Base-by-base conservation (phyloP, 192 early-diverging fungal species). In the Coemansia sp. region DNA sequence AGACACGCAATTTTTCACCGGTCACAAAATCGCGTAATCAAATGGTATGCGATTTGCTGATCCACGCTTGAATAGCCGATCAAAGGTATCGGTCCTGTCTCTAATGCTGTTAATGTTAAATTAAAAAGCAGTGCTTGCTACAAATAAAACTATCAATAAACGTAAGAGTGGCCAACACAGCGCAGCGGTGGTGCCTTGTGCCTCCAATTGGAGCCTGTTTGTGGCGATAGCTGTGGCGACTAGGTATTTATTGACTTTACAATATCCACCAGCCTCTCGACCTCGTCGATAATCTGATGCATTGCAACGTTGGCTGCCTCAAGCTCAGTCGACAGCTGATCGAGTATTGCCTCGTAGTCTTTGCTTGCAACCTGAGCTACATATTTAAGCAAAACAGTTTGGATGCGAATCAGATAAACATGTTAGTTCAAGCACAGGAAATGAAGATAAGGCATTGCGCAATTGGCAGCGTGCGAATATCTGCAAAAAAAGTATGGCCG, bases 231-330 rank as follows among this genome's bases (percentile, higher is more conserved):
- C 48, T n/a, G 5, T 7, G 48, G 12, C 5, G 19, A 21, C 7
- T 49, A 49, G 15, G 60, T 60, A 52, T 11, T 67, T 12, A 80
- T 67, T 19, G 73, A 68, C 51, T 73, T 67, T 65, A 75, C 72
- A 60, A 81, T 75, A 14, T 75, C 63, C 21, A 81, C 62, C 1
- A 81, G 72, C 35, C 69, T 69, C 45, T 72, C 60, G 22, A 81
- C 67, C 51, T 81, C 78, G 22, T 75, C 78, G 22, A 68, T 49
- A 12, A 81, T 75, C n/a, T 29, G 35, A 19, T 57, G 43, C 78
- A 75, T 81, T 5, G 73, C 55, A 6, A 27, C 11, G 47, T 62
- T 80, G 37, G 78, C 72, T 1, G 55, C 62, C 35, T 80, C 72
- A 22, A 80, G 69, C 47, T 80, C 69, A 14, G 50, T n/a, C 15